Base-by-base conservation (phyloP, 2,329 filamentous ascomycete genomes). In the Colletotrichum sidae region DNA sequence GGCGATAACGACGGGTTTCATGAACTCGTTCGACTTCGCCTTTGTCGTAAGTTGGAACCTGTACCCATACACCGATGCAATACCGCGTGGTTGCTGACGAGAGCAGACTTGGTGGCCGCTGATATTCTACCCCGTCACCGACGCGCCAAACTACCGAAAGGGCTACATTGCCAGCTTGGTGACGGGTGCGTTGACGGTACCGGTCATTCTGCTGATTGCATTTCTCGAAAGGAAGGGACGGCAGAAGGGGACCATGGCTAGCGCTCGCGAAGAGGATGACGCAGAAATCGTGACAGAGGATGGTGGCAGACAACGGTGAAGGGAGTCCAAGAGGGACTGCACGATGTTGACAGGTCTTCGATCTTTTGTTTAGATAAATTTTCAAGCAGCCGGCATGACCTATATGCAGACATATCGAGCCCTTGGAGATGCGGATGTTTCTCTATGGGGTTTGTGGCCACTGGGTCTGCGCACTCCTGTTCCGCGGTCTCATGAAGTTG, bases 11-110 rank as follows among this genome's bases (percentile, higher is more conserved):
- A 82, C 80, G 0, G 78, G 78, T 0, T 80, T 79, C 52, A 80
- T 80, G 78, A 80, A 80, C 60, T 79, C 77, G 8, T 80, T 80
- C 39, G 78, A 80, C 56, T 80, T 80, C 65, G 78, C 76, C 0
- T 80, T 79, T 65, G 77, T 79, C 7, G 62, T 65, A 10, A 51
- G 62, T 61, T n/a, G 15, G 13, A 41, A 3, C n/a, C 33, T 9
- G 5, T 2, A 35, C 3, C 33, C 2, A 2, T 6, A 3, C 13
- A 12, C 13, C 42, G 11, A 3, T 37, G 9, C 17, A 2, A 2
- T 34, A n/a, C 25, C 25, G 25, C 11, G 55, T 45, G 25, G 11
- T 13, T 6, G 17, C 55, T 54, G 13, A 60, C 13, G n/a, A 37
- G 7, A n/a, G 7, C 8, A 65, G 62, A 78, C 75, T 1, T 79